Evolutionary conservation across 139 green algal genomes (phyloP).

Genomic region (Ettlia oleoabundans): DNA sequence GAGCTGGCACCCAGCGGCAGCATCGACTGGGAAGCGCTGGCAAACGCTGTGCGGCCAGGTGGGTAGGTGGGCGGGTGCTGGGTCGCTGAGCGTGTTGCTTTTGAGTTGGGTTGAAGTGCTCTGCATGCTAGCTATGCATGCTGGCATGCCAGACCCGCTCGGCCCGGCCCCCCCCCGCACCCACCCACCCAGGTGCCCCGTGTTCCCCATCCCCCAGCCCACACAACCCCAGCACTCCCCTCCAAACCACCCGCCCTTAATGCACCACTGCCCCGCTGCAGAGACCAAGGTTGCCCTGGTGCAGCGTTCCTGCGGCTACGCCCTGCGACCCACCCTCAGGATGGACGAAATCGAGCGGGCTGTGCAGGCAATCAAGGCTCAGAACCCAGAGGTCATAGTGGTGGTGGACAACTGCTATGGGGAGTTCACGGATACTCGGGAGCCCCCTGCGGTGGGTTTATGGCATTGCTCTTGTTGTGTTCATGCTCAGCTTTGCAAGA

Average conservation of each 20-base stretch:
- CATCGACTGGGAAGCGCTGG: constrained; percentile 81
- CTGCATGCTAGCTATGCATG: not conserved
- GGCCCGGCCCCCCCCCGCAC: not conserved
- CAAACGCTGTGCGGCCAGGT: constrained; percentile 66
- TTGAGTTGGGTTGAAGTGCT: not conserved
- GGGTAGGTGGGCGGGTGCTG: not conserved
- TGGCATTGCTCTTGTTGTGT: not conserved
- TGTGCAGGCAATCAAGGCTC: constrained; percentile 62
- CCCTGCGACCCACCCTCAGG: constrained; percentile 81
- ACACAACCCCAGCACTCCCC: not conserved
- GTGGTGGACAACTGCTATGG: constrained; percentile 99
- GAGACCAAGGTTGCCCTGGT: constrained; percentile 80
- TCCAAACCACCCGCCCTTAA: not conserved
- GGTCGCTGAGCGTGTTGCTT: not conserved
- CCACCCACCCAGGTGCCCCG: not conserved
- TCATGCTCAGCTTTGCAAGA: too few relatives aligned
- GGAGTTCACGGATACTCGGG: constrained; percentile 91
- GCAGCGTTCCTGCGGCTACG: constrained; percentile 96
- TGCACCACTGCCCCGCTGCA: constrained; percentile 4
- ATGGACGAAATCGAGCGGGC: constrained; percentile 79
- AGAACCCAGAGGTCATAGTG: constrained; percentile 74
- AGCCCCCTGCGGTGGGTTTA: constrained; percentile 73
- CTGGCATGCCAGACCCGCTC: too few relatives aligned
- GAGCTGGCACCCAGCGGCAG: constrained; percentile 54
- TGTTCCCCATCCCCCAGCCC: not conserved